Base-by-base conservation (phyloP, 768 basidiomycete genomes). In the Daedaleopsis sinensis region DNA sequence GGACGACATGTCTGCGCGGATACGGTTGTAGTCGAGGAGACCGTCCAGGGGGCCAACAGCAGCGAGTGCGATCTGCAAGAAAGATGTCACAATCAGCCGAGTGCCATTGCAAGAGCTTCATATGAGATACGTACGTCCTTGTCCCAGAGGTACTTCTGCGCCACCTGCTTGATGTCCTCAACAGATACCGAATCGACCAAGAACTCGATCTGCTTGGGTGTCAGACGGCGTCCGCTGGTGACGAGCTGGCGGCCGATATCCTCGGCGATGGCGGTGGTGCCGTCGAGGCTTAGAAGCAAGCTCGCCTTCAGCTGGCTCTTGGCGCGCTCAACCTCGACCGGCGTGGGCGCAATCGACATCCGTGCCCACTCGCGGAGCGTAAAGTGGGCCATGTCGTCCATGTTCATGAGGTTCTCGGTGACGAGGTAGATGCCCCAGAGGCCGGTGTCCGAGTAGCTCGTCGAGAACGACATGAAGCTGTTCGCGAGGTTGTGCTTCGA, bases 391-490 rank as follows among this genome's bases (percentile, higher is more conserved):
- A 98, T 80, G 73, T 98, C 96, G 70, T 98, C 96, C 47, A 98
- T 81, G 80, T 96, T 95, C 79, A 84, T 83, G 55, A 94, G 72
- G 83, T 98, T 98, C 83, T 99, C 97, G 18, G 93, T 88, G 61
- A 96, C 93, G 57, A 97, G 79, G 82, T 99, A 98, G 77, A 98
- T 94, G 69, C 96, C 96, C 97, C 96, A 99, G 37, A 98, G 87
- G 59, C 97, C 97, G 19, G 96, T 98, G 76, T 99, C 97, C 7
- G 95, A 94, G 82, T 99, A 99, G 7, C 91, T 94, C 1, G 96
- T 98, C 18, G 94, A 96, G 89, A 98, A 99, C 55, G 91, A 93
- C 93, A 98, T 96, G 90, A 92, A 99, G 60, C 91, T 94, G 82
- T 98, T 99, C 71, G 97, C 97, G 72, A 98, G 93, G 82, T 93